These are phyloP conservation scores for Shiraia sp. DNA, from an alignment of 2,329 filamentous ascomycete species.

Conservation along the genomic window DNA sequence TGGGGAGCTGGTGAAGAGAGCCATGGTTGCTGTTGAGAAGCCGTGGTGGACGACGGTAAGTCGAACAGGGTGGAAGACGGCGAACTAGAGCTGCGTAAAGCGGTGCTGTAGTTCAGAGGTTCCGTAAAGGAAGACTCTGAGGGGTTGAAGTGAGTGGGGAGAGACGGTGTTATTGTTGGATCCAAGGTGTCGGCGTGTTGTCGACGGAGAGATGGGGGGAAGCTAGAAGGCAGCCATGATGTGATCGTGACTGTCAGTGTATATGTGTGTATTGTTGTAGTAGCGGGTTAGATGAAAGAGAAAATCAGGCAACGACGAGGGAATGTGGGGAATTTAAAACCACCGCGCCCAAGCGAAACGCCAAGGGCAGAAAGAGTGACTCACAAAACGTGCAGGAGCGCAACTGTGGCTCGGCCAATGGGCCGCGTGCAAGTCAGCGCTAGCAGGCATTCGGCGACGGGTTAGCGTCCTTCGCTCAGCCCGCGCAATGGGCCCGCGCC, in stretches of 20 bases:
- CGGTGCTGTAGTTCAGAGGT: conserved; percentile 68
- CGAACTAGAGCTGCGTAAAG: conserved; percentile 62
- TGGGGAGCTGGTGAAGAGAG: conserved; percentile 66
- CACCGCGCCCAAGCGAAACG: conserved; percentile 22
- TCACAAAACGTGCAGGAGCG: conserved; percentile 21
- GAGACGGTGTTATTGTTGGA: conserved; percentile 24
- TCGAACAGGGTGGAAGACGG: conserved; percentile 63
- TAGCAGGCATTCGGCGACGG: conserved; percentile 2
- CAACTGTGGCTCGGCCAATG: conserved; percentile 13
- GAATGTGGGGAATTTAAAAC: conserved; percentile 30
- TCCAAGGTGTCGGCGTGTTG: conserved; percentile 38
- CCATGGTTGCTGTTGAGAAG: conserved; percentile 75
- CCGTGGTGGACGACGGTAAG: conserved; percentile 80
- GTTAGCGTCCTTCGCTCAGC: neutral
- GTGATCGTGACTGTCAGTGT: conserved; percentile 30
- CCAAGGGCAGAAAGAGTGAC: conserved; percentile 20
- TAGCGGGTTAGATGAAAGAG: conserved; percentile 24
- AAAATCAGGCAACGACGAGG: conserved; percentile 36
- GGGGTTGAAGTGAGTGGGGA: conserved; percentile 30
- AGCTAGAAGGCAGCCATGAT: conserved; percentile 47
- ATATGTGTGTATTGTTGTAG: conserved; percentile 21
- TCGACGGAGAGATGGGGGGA: conserved; percentile 28
- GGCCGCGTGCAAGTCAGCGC: conserved; percentile 13
- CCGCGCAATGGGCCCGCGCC: neutral
- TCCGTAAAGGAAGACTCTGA: conserved; percentile 48